These are phyloP conservation scores for Esteya vermicola DNA, from an alignment of 2,329 filamentous ascomycete genomes.

Conservation along the genomic window DNA sequence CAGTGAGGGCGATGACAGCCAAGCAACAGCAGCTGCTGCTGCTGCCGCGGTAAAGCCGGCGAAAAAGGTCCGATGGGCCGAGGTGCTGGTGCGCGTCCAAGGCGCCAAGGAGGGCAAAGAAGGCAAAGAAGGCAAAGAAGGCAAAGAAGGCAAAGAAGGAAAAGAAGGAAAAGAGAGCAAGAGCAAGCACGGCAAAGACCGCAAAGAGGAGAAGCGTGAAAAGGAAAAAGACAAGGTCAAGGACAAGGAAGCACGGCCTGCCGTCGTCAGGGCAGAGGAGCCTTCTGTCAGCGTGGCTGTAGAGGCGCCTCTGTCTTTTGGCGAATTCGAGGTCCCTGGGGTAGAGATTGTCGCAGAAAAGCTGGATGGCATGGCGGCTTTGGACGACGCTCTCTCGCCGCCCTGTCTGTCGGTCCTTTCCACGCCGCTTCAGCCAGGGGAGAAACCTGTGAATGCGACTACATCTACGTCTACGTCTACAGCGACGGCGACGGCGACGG, in stretches of 20 bases:
- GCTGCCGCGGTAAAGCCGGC: too few relatives aligned
- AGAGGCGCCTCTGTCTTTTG: neutral
- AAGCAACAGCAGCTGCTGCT: too few relatives aligned
- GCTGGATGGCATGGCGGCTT: too few relatives aligned
- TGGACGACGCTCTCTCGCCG: too few relatives aligned
- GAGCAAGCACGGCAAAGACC: neutral
- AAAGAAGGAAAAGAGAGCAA: neutral
- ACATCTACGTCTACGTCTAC: neutral
- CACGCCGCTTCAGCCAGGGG: neutral
- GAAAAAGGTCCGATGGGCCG: conserved; percentile 20
- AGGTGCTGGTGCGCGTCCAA: conserved; percentile 17
- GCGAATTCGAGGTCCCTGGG: too few relatives aligned
- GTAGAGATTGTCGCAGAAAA: too few relatives aligned
- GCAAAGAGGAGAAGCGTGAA: neutral
- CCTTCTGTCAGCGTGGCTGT: neutral
- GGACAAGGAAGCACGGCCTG: neutral
- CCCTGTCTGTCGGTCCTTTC: too few relatives aligned
- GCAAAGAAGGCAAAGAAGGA: neutral
- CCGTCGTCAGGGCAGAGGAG: too few relatives aligned
- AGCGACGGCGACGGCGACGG: neutral
- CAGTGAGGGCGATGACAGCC: too few relatives aligned
- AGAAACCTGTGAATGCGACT: neutral
- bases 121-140: neutral
- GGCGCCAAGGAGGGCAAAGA: neutral
- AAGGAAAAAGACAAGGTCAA: neutral